A percentile compares a stretch with the other conserved stretches of the same genome.
phyloP scores from a whole-genome alignment of 148 eudicot species.

The Beta vulgaris region DNA sequence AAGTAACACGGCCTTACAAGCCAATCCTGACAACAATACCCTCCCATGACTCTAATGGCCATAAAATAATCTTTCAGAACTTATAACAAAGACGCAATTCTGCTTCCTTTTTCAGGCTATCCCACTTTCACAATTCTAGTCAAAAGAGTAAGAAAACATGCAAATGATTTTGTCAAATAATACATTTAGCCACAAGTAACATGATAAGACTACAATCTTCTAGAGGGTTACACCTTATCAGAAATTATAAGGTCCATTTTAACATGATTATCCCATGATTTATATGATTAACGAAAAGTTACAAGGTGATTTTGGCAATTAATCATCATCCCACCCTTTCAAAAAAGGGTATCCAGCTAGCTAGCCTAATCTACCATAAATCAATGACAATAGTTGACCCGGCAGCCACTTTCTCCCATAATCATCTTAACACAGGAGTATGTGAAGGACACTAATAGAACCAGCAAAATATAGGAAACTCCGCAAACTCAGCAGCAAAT shows the following conservation, averaged over 20 bases:
- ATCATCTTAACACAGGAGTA: background rate
- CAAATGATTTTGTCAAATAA: background rate
- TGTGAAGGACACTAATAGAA: background rate
- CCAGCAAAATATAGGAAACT: background rate
- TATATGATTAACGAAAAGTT: too few relatives aligned
- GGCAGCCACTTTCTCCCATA: background rate
- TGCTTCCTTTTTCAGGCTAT: too few relatives aligned
- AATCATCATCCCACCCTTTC: background rate
- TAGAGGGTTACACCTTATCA: background rate
- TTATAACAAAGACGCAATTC: too few relatives aligned
- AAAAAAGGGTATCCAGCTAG: background rate
- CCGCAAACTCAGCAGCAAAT: background rate
- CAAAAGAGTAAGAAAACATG: background rate
- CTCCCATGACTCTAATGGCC: too few relatives aligned
- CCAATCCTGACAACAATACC: too few relatives aligned
- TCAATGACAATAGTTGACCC: background rate
- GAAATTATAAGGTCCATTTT: too few relatives aligned
- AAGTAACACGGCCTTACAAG: too few relatives aligned
- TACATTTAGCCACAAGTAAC: background rate
- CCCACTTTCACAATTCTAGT: too few relatives aligned
- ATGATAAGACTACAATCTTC: too few relatives aligned
- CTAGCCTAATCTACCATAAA: background rate
- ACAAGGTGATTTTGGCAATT: too few relatives aligned
- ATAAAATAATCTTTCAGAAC: too few relatives aligned
- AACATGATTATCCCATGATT: background rate